These are phyloP conservation scores for Alliaria petiolata DNA, from an alignment of 345 rosid species.

Conservation along the genomic window DNA sequence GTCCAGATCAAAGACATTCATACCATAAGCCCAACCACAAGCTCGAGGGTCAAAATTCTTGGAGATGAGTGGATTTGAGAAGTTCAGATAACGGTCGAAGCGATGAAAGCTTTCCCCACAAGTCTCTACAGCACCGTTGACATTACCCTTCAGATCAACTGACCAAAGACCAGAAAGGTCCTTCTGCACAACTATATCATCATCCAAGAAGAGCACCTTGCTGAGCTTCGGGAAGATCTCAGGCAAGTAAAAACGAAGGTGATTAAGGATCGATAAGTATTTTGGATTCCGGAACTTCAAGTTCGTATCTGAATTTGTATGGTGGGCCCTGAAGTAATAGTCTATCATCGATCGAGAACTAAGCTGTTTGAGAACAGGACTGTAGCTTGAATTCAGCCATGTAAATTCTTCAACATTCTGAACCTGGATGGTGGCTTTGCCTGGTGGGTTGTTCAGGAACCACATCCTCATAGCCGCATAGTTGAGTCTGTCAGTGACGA, in stretches of 20 bases:
- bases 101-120: slow-evolving; percentile 97
- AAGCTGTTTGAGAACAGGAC: slow-evolving; percentile 95
- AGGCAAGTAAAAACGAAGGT: slow-evolving; percentile 94
- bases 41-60: slow-evolving; percentile 87
- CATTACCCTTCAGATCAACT: slow-evolving; percentile 85
- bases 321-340: slow-evolving; percentile 87
- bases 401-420: slow-evolving; percentile 88
- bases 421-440: slow-evolving; percentile 80
- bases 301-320: slow-evolving; percentile 66
- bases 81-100: slow-evolving; percentile 94
- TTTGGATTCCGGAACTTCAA: slow-evolving; percentile 95
- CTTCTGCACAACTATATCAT: slow-evolving; percentile 90
- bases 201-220: slow-evolving; percentile 91
- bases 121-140: slow-evolving; percentile 98
- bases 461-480: slow-evolving; percentile 99
- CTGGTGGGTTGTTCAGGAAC: slow-evolving; percentile 84
- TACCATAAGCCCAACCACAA: slow-evolving; percentile 99
- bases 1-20: slow-evolving; percentile 87
- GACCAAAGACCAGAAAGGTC: slow-evolving; percentile 87
- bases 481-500: slow-evolving; percentile 91
- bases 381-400: slow-evolving; percentile 93
- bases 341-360: slow-evolving; percentile 83
- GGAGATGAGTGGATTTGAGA: slow-evolving; percentile 90
- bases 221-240: slow-evolving; percentile 91
- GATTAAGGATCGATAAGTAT: slow-evolving; percentile 91